Evolutionary conservation across 2,329 filamentous ascomycete species (phyloP).

Genomic region (Penicillium sp.): DNA sequence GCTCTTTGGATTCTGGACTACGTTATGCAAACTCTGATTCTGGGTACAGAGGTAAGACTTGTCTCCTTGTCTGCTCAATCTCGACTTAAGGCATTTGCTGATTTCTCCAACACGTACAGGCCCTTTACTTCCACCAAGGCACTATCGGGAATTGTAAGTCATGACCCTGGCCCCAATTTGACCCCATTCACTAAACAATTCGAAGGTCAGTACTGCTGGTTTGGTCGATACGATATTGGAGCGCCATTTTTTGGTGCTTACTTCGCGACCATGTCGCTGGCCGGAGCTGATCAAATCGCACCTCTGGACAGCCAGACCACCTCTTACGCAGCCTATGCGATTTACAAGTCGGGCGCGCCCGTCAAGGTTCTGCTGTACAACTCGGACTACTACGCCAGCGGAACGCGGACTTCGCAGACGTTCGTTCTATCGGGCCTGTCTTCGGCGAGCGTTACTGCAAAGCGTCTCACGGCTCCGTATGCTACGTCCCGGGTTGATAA

Average conservation of each 20-base stretch:
- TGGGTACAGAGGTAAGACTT: constrained; percentile 28
- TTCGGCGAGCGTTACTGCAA: constrained; percentile 39
- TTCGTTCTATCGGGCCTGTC: constrained; percentile 48
- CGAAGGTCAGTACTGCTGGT: constrained; percentile 50
- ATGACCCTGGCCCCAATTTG: not conserved
- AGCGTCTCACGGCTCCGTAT: constrained; percentile 49
- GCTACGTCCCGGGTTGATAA: constrained; percentile 49
- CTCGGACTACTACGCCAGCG: constrained; percentile 35
- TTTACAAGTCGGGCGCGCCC: constrained; percentile 43
- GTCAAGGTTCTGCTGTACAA: constrained; percentile 44
- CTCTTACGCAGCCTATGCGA: constrained; percentile 51
- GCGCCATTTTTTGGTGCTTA: constrained; percentile 57
- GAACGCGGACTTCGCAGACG: constrained; percentile 32
- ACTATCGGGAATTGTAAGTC: constrained; percentile 54
- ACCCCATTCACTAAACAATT: not conserved
- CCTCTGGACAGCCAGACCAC: constrained; percentile 49
- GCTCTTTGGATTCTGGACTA: constrained; percentile 57
- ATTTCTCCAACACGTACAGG: constrained; percentile 8
- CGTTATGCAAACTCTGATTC: constrained; percentile 33
- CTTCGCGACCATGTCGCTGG: constrained; percentile 50
- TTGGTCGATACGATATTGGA: constrained; percentile 52
- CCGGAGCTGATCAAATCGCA: constrained; percentile 47
- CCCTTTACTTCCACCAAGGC: constrained; percentile 53
- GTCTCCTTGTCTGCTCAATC: not conserved
- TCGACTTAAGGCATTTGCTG: not conserved